Evolutionary conservation across 2,329 filamentous ascomycete genomes (phyloP), one percentile per base, ranked within the genome.

Genomic region (Penicillium expansum): DNA sequence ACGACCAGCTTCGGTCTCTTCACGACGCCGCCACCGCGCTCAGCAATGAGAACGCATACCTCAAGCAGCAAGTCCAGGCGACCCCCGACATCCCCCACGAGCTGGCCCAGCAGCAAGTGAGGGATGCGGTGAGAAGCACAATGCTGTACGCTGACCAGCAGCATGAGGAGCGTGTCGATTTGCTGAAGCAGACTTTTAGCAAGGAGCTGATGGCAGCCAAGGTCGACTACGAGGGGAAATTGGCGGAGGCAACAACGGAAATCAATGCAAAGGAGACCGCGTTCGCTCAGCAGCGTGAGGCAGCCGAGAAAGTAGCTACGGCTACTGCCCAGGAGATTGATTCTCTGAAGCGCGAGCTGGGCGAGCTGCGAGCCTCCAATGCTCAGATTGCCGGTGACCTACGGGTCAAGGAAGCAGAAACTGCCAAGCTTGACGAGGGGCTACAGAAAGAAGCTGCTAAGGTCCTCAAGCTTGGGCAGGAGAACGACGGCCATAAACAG

Each of bases 41-140:
- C 16, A 44, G 16, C 29, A 7, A 18, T 3, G 16, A 52, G 2
- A 52, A 33, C 29, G 7, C 22, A 5, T 4, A 2, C 29, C 48
- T 51, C 37, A 10, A 14, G 6, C 8, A 47, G 35, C 29, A 42
- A 13, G 43, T 33, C 10, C 29, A 18, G 14, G 27, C 29, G 16
- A n/a, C 2, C 11, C 6, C 18, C 27, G 37, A 5, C 3, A n/a
- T 18, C 38, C 0, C 18, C 16, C 20, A 44, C 11, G 22, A 14
- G 49, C 49, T 24, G 27, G 10, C 38, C 38, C 49, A 52, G 49
- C 38, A 52, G 49, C 38, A 27, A 35, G 18, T 44, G 16, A 2
- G 13, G 3, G 29, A 33, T 18, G 18, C 29, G 4, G 44, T 22
- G 38, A 3, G 3, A 5, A n/a, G 35, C 27, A 22, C 16, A 4